Percentiles rank a stretch among this genome's conserved stretches.
These are phyloP conservation scores for Phytophthora sp. DNA, from an alignment of 352 stramenopile genomes.

Conservation along the genomic window DNA sequence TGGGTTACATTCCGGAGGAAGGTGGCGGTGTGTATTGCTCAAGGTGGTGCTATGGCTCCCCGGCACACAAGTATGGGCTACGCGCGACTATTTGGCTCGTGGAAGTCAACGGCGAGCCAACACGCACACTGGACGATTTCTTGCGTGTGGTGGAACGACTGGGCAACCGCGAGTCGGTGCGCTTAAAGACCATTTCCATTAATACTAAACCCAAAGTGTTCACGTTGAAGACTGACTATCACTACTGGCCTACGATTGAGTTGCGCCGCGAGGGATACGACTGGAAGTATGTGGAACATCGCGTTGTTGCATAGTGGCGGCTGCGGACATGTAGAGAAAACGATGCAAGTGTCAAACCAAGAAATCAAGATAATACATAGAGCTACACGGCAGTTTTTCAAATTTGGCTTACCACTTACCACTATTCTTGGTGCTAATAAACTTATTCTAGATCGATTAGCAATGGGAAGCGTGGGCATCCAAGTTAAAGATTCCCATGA, in stretches of 20 bases:
- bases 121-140: constrained; percentile 85
- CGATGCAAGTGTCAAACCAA: neutral
- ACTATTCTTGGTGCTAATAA: constrained; percentile 32
- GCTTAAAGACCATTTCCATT: constrained; percentile 91
- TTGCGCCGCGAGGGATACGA: constrained; percentile 67
- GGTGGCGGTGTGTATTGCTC: constrained; percentile 90
- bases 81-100: constrained; percentile 92
- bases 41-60: constrained; percentile 91
- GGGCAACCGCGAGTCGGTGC: constrained; percentile 81
- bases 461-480: constrained; percentile 22
- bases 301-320: constrained; percentile 8
- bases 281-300: constrained; percentile 71
- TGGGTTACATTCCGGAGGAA: constrained; percentile 88
- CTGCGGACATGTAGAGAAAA: neutral
- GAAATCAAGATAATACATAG: constrained; percentile 20
- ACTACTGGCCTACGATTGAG: constrained; percentile 92
- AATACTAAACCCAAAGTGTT: constrained; percentile 91
- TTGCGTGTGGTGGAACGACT: constrained; percentile 83
- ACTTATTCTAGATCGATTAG: neutral
- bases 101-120: constrained; percentile 89
- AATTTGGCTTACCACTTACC: constrained; percentile 4
- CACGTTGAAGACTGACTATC: constrained; percentile 91
- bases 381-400: constrained; percentile 9
- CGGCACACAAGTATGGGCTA: constrained; percentile 91
- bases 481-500: constrained; percentile 21